A percentile compares a stretch with the other conserved stretches of the same genome.
Conservation (phyloP, 768 basidiomycete species). For the Crepidotus variabilis region DNA sequence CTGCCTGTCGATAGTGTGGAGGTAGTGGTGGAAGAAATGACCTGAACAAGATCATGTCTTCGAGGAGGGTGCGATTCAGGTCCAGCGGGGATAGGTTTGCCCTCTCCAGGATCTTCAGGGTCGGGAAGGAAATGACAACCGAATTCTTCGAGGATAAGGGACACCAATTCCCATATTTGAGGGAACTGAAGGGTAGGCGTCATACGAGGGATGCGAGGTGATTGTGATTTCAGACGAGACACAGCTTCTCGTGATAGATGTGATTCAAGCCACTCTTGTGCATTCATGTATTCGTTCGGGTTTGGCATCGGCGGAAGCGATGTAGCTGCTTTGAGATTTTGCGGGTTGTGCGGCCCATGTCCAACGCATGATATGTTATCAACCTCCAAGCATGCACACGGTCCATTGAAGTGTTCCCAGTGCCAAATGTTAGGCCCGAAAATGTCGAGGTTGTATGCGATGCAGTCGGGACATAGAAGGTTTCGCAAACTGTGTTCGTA, state of each 20-base stretch:
- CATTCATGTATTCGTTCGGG: conserved; percentile 32
- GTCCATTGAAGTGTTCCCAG: conserved; percentile 49
- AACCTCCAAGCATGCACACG: conserved; percentile 40
- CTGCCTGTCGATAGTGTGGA: not conserved
- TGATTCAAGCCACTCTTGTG: conserved; percentile 42
- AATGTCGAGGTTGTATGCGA: conserved; percentile 48
- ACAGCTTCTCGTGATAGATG: conserved; percentile 38
- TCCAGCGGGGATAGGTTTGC: not conserved
- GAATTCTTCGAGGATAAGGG: not conserved
- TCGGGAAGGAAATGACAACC: not conserved
- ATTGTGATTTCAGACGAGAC: conserved; percentile 11
- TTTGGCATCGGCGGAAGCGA: conserved; percentile 7
- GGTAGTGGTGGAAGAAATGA: not conserved
- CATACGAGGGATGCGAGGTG: not conserved
- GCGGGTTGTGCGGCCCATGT: not conserved
- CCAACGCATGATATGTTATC: conserved; percentile 3
- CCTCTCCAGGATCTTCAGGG: not conserved
- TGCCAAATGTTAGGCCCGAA: conserved; percentile 49
- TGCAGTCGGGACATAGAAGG: conserved; percentile 46
- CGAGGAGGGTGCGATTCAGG: not conserved
- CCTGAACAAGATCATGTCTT: not conserved
- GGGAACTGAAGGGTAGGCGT: not conserved
- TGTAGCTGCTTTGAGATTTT: not conserved
- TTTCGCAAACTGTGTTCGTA: conserved; percentile 38
- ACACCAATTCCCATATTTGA: not conserved